These are phyloP conservation scores for Curvularia verruculosa DNA, from an alignment of 2,329 filamentous ascomycete genomes.

Conservation along the genomic window DNA sequence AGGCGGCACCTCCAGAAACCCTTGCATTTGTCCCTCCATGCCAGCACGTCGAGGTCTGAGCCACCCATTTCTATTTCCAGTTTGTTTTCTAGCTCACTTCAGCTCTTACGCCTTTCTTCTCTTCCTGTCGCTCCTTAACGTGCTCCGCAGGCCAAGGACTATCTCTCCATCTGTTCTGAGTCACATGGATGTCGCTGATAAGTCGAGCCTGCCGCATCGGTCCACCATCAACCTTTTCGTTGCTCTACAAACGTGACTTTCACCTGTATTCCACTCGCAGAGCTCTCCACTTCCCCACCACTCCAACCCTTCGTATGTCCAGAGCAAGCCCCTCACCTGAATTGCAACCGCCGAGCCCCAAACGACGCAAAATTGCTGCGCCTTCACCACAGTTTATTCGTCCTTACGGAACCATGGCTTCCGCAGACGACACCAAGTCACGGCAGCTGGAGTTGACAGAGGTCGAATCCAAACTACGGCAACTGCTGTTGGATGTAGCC, in stretches of 20 bases:
- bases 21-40: slow-evolving; percentile 11
- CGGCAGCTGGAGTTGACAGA: slow-evolving; percentile 65
- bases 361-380: slow-evolving; percentile 38
- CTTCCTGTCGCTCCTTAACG: slow-evolving; percentile 11
- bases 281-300: slow-evolving; percentile 4
- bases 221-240: slow-evolving; percentile 35
- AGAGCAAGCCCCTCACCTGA: slow-evolving; percentile 25
- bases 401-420: slow-evolving; percentile 40
- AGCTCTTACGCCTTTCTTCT: neutral
- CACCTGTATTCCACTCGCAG: slow-evolving; percentile 6
- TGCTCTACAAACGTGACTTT: slow-evolving; percentile 30
- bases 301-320: slow-evolving; percentile 40
- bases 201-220: slow-evolving; percentile 38
- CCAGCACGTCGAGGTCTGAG: slow-evolving; percentile 15
- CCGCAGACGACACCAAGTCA: slow-evolving; percentile 18
- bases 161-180: slow-evolving; percentile 9
- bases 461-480: slow-evolving; percentile 73
- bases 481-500: slow-evolving; percentile 83
- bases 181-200: slow-evolving; percentile 40
- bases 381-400: slow-evolving; percentile 27
- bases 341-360: slow-evolving; percentile 36
- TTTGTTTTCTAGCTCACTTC: neutral
- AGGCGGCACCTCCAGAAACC: slow-evolving; percentile 37
- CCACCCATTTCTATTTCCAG: slow-evolving; percentile 7
- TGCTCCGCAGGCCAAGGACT: neutral